Base-by-base conservation (phyloP, 192 early-diverging fungal genomes). In the Paraglomus occultum region DNA sequence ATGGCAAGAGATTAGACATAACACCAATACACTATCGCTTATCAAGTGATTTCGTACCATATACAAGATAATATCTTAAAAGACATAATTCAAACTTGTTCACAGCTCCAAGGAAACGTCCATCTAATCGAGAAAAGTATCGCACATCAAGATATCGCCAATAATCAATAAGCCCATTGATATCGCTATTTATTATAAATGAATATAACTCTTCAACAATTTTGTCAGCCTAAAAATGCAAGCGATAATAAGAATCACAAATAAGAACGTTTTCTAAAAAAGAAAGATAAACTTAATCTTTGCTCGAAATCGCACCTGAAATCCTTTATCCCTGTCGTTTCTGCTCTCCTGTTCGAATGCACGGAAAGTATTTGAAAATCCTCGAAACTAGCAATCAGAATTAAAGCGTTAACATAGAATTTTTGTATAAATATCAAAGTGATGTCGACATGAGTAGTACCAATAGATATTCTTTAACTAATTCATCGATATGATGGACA, bases 391-490 rank as follows among this genome's bases (percentile, higher is more conserved):
- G 15, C 17, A n/a, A 31, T 70, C 9, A 20, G 17, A 69, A 64
- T 8, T 22, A 22, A 67, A 20, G 23, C 39, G 43, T 44, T 45
- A 20, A 43, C 40, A 68, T 51, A 39, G 20, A 38, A 1, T 42
- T 10, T 23, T 20, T 48, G 51, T 6, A 58, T 48, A 1, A 15
- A 43, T 18, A 11, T 54, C 23, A 7, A n/a, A 69, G 17, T 11
- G 6, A 47, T 31, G 18, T 22, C 3, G 9, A 17, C 14, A 23
- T 8, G 48, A 22, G 47, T 51, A 54, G 67, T 83, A 88, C 86
- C 70, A 88, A 54, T 50, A 88, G 77, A 72, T 88, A 88, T 74
- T 88, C 86, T 64, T 85, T 85, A 47, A 88, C 80, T 18, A 88
- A 77, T 43, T 88, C 86, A 61, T 88, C 86, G 31, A 88, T 79